phyloP scores from a whole-genome alignment of 805 yeast species.

The Crinitomyces ghanaensis region DNA sequence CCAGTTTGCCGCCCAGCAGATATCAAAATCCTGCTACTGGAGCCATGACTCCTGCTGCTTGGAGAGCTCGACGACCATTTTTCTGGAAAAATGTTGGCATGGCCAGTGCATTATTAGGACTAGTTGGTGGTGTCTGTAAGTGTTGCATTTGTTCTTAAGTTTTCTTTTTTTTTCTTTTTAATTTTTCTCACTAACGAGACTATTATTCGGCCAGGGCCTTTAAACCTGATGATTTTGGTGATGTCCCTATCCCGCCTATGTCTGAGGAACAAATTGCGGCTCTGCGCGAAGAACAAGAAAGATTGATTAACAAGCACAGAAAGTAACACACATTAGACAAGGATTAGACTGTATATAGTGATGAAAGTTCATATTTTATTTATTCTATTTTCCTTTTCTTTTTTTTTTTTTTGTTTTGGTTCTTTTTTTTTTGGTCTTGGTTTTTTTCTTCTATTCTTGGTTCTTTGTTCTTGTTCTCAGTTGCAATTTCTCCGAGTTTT shows the following conservation, averaged over 20 bases:
- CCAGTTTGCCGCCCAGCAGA: conserved; percentile 27
- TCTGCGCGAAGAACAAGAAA: conserved; percentile 48
- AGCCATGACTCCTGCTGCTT: conserved; percentile 88
- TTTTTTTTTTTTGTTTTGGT: background rate
- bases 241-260: conserved; percentile 91
- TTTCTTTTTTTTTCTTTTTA: conserved; percentile 1
- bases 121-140: conserved; percentile 57
- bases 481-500: too few species aligned
- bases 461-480: too few species aligned
- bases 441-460: too few species aligned
- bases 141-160: conserved; percentile 13
- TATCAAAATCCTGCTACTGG: conserved; percentile 58
- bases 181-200: conserved; percentile 9
- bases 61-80: conserved; percentile 81
- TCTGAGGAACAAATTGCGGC: conserved; percentile 62
- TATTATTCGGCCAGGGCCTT: conserved; percentile 29
- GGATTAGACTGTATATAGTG: background rate
- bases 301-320: conserved; percentile 6
- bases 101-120: conserved; percentile 45
- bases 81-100: conserved; percentile 65
- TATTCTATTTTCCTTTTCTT: conserved; percentile 1
- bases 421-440: too few species aligned
- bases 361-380: background rate
- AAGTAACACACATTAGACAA: conserved; percentile 1
- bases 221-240: conserved; percentile 66